Evolutionary conservation across 495 filamentous ascomycete species (phyloP), one percentile per base, ranked within the genome.

Genomic region (Cercophora sp.): DNA sequence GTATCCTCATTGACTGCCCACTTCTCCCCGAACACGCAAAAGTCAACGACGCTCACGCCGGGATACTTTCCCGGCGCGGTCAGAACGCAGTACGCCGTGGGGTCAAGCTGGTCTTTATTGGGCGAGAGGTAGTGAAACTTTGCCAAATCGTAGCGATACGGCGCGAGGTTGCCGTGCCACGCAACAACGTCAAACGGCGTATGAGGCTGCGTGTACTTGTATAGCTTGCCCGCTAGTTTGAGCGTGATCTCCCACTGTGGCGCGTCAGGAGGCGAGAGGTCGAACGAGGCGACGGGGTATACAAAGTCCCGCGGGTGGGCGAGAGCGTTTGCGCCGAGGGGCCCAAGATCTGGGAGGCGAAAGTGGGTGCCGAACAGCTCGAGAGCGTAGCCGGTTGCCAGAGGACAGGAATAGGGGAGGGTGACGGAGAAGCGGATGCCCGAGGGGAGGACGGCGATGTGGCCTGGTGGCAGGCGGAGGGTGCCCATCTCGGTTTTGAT

Each of bases 121-220:
- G 85, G 77, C 40, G 83, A 82, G 29, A 89, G 80, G 43, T 85
- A 82, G 64, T 79, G 82, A 74, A 90, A 90, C 42, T 82, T 82
- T 2, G 79, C 80, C 0, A 89, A 76, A 60, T 88, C 85, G 69
- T 91, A 91, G 61, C 89, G 87, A 75, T 81, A 88, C 0, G 85
- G 86, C 51, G 85, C 85, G 65, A 86, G 87, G 53, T 35, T 60
- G 34, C 81, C 79, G 58, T 88, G 85, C 85, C 86, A 89, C 13
- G 84, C 82, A n/a, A 87, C 85, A 3, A 89, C 75, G 54, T 89
- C 84, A 64, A 88, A 89, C n/a, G 86, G 86, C 0, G 80, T 85
- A 66, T 87, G 83, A 8, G 70, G 64, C 66, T 87, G 85, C 46
- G 75, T 72, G 10, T 82, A 83, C 1, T 74, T 69, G 68, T 80